Percentiles rank a stretch among this genome's conserved stretches.
Evolutionary conservation across 2,329 filamentous ascomycete genomes (phyloP).

Genomic region (Metarhizium brunneum): DNA sequence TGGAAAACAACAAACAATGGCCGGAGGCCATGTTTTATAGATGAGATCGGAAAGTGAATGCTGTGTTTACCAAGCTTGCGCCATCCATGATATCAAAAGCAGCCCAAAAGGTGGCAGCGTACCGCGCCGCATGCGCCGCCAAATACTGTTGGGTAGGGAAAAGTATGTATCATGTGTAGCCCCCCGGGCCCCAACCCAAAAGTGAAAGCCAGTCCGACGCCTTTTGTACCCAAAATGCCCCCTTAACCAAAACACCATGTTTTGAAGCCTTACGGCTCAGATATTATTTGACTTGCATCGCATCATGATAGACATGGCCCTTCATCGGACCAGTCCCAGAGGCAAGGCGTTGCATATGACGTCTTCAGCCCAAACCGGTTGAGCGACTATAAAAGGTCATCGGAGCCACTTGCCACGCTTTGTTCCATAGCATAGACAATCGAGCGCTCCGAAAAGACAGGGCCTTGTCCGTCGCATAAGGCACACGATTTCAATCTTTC

Average conservation of each 20-base stretch:
- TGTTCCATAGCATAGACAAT: conserved; percentile 68
- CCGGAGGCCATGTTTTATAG: neutral
- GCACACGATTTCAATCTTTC: conserved; percentile 66
- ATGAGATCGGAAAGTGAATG: neutral
- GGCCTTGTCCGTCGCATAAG: conserved; percentile 78
- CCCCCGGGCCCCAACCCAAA: neutral
- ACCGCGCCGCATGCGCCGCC: neutral
- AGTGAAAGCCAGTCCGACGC: neutral
- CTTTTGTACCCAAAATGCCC: neutral
- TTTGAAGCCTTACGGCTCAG: neutral
- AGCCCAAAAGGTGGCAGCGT: neutral
- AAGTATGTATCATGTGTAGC: neutral
- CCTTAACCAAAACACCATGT: neutral
- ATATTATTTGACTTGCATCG: neutral
- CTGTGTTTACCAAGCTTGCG: neutral
- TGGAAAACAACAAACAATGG: neutral
- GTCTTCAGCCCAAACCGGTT: neutral
- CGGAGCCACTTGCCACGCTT: conserved; percentile 66
- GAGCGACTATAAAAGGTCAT: conserved; percentile 49
- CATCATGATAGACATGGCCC: neutral
- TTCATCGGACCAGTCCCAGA: neutral
- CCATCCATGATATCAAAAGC: neutral
- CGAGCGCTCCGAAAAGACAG: conserved; percentile 73
- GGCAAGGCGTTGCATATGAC: neutral
- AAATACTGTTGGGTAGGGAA: neutral